These are phyloP conservation scores for Carex myosuroides DNA, from an alignment of 176 grass and related monocot genomes.

Conservation along the genomic window DNA sequence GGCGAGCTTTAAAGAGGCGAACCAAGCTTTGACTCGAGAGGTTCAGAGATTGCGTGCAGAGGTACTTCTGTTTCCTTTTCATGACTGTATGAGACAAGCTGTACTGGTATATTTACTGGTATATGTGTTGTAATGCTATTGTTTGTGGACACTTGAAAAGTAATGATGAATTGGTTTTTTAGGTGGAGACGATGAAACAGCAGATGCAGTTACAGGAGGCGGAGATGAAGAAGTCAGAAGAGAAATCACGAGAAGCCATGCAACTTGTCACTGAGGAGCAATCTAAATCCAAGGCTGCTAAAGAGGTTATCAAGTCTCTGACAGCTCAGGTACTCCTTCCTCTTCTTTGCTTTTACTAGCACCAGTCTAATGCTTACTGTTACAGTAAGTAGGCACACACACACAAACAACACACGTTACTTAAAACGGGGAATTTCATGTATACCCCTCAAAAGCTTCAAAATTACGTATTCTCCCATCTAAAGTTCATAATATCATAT, in stretches of 20 bases:
- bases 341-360: not conserved
- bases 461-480: too few relatives aligned
- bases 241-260: constrained; percentile 59
- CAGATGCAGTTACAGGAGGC: constrained; percentile 48
- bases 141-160: not conserved
- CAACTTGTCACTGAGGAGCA: constrained; percentile 64
- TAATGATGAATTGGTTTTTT: constrained; percentile 21
- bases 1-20: constrained; percentile 63
- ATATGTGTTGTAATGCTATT: not conserved
- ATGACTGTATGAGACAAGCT: not conserved
- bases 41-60: constrained; percentile 74
- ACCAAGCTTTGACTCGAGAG: constrained; percentile 81
- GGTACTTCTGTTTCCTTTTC: constrained; percentile 29
- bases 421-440: too few relatives aligned
- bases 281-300: constrained; percentile 68
- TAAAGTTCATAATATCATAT: too few relatives aligned
- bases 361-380: not conserved
- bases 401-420: not conserved
- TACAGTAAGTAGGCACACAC: not conserved
- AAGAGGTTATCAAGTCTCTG: constrained; percentile 91
- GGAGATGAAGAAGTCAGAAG: constrained; percentile 59
- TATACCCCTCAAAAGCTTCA: too few relatives aligned
- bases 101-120: not conserved
- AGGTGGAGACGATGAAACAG: constrained; percentile 60
- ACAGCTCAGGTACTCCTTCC: constrained; percentile 60